These are phyloP conservation scores for Quercus engelmannii DNA, from an alignment of 306 rosid genomes.

Conservation along the genomic window DNA sequence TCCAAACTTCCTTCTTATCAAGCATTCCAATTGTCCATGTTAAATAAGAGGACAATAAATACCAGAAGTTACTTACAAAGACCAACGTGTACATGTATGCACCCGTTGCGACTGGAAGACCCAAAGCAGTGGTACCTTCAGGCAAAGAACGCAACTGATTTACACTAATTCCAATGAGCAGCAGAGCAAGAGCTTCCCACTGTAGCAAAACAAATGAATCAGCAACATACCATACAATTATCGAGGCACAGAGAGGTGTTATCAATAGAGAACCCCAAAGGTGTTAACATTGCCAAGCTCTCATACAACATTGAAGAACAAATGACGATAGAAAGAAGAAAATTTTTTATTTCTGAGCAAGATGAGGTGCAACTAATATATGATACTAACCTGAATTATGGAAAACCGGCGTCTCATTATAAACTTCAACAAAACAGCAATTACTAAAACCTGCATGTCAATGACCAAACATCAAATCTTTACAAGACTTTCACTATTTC, in stretches of 20 bases:
- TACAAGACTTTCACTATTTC: background rate
- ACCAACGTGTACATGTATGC: constrained; percentile 78
- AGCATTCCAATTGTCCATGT: background rate
- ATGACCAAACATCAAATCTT: constrained; percentile 19
- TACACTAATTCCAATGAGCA: constrained; percentile 95
- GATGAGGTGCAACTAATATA: background rate
- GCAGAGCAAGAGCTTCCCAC: constrained; percentile 98
- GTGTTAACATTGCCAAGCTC: constrained; percentile 13
- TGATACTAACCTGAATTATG: constrained; percentile 74
- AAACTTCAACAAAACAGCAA: constrained; percentile 87
- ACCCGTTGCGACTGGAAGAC: constrained; percentile 68
- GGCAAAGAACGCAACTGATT: constrained; percentile 88
- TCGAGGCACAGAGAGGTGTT: background rate
- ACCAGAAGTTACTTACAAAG: constrained; percentile 63
- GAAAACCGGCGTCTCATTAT: constrained; percentile 95
- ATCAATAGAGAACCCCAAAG: constrained; percentile 11
- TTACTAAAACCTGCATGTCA: constrained; percentile 87
- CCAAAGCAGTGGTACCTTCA: constrained; percentile 67
- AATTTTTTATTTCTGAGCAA: constrained; percentile 1
- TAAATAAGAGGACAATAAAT: background rate
- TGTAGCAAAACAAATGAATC: constrained; percentile 38
- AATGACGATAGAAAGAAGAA: background rate
- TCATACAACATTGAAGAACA: background rate
- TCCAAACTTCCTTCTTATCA: constrained; percentile 1
- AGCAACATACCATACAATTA: constrained; percentile 6